These are phyloP conservation scores for Penicillium roqueforti DNA, from an alignment of 495 filamentous ascomycete species.

Conservation along the genomic window DNA sequence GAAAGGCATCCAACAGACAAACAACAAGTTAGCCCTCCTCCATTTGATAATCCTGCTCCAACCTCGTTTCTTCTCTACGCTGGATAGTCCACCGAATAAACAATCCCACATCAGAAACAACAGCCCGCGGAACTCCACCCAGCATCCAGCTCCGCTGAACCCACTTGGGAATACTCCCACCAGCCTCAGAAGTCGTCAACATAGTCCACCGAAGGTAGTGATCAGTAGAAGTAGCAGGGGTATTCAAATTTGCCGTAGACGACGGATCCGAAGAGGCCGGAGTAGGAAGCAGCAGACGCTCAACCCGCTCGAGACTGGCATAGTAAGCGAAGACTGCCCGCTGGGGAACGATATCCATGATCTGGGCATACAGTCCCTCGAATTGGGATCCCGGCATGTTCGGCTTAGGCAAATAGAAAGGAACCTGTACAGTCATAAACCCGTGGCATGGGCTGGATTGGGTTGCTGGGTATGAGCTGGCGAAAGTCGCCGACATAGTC, in stretches of 20 bases:
- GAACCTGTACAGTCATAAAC: constrained; percentile 55
- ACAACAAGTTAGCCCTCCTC: not conserved
- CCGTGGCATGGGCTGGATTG: constrained; percentile 12
- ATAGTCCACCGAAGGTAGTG: constrained; percentile 60
- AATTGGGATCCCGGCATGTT: not conserved
- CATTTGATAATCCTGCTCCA: not conserved
- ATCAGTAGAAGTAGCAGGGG: not conserved
- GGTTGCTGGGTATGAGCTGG: not conserved
- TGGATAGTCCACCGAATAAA: constrained; percentile 58
- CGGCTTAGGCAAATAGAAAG: constrained; percentile 26
- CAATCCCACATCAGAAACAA: constrained; percentile 68
- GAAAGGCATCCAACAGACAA: not conserved
- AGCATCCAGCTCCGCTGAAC: constrained; percentile 55
- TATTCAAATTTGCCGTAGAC: not conserved
- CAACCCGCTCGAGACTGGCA: constrained; percentile 57
- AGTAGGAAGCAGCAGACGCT: constrained; percentile 19
- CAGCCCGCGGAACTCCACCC: constrained; percentile 56
- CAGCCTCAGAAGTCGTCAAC: constrained; percentile 66
- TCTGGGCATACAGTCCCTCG: constrained; percentile 25
- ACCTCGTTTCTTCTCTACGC: constrained; percentile 23
- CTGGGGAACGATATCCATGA: constrained; percentile 28
- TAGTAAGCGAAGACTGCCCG: constrained; percentile 52
- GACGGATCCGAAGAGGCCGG: not conserved
- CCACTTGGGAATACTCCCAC: constrained; percentile 61
- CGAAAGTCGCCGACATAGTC: constrained; percentile 29